These are phyloP conservation scores for Amanita thiersii DNA, from an alignment of 768 basidiomycete genomes.

Conservation along the genomic window DNA sequence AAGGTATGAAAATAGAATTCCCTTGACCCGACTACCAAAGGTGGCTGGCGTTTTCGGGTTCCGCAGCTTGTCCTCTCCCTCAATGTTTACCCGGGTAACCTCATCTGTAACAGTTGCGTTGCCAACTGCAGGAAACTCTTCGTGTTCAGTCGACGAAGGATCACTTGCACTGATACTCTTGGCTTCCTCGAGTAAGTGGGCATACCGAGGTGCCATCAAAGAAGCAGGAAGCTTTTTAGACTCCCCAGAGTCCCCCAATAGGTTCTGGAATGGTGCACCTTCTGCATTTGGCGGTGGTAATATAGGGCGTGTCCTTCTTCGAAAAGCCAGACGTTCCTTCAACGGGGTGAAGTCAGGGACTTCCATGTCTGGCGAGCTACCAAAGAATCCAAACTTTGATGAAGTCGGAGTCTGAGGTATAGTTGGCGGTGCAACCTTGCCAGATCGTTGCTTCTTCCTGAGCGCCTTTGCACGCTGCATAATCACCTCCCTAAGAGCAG, in stretches of 20 bases:
- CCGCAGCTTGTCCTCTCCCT: not conserved
- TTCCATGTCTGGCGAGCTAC: constrained; percentile 20
- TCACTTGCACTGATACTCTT: constrained; percentile 25
- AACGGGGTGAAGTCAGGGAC: constrained; percentile 52
- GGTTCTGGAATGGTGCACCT: constrained; percentile 24
- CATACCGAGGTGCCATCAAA: constrained; percentile 47
- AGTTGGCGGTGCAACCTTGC: constrained; percentile 49
- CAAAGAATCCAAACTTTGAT: constrained; percentile 5
- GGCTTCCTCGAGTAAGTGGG: constrained; percentile 50
- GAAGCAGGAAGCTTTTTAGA: constrained; percentile 27
- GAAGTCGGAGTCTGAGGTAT: constrained; percentile 26
- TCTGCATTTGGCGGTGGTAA: constrained; percentile 16
- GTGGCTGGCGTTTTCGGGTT: constrained; percentile 17
- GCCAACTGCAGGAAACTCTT: not conserved
- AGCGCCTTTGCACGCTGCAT: constrained; percentile 45
- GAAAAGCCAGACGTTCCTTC: constrained; percentile 22
- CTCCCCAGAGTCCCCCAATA: constrained; percentile 13
- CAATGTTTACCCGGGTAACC: not conserved
- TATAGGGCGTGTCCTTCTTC: constrained; percentile 17
- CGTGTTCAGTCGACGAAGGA: not conserved
- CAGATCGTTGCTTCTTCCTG: constrained; percentile 50
- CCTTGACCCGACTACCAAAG: constrained; percentile 44
- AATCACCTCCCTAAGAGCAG: constrained; percentile 36
- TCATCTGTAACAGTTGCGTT: constrained; percentile 4
- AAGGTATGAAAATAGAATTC: constrained; percentile 55